phyloP scores from a whole-genome alignment of 1,139 yeast genomes.

The Hemisphaericaspora subhashii region DNA sequence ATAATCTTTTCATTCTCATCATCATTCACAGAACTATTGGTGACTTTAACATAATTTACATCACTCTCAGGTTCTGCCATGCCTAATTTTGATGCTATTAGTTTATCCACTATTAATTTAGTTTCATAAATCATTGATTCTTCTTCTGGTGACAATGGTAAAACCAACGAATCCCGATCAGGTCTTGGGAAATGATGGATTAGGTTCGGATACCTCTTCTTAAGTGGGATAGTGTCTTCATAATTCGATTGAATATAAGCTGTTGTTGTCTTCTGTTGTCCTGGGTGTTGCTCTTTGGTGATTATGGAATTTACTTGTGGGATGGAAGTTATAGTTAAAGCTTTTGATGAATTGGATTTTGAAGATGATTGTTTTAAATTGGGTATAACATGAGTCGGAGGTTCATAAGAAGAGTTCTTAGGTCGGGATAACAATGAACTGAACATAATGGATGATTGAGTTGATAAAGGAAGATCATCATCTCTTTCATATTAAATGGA shows the following conservation, averaged over 20 bases:
- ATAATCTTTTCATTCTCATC: slow-evolving; percentile 25
- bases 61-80: slow-evolving; percentile 11
- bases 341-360: slow-evolving; percentile 1
- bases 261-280: not conserved
- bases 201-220: slow-evolving; percentile 38
- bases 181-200: slow-evolving; percentile 42
- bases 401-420: slow-evolving; percentile 21
- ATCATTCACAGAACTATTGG: slow-evolving; percentile 14
- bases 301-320: slow-evolving; percentile 2
- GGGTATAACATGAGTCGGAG: slow-evolving; percentile 6
- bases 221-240: slow-evolving; percentile 45
- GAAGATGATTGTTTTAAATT: slow-evolving; percentile 11
- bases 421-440: slow-evolving; percentile 36
- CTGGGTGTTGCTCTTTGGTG: not conserved
- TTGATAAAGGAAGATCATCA: too few relatives aligned
- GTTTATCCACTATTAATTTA: slow-evolving; percentile 20
- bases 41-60: slow-evolving; percentile 23
- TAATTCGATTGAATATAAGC: slow-evolving; percentile 24
- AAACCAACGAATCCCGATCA: slow-evolving; percentile 15
- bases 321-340: slow-evolving; percentile 3
- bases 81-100: slow-evolving; percentile 23
- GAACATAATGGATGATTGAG: slow-evolving; percentile 28
- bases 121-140: slow-evolving; percentile 32
- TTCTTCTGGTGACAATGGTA: slow-evolving; percentile 31
- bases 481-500: too few relatives aligned